A percentile compares a stretch with the other conserved stretches of the same genome.
These are phyloP conservation scores for Murraya koenigii DNA, from an alignment of 345 rosid species.

Conservation along the genomic window DNA sequence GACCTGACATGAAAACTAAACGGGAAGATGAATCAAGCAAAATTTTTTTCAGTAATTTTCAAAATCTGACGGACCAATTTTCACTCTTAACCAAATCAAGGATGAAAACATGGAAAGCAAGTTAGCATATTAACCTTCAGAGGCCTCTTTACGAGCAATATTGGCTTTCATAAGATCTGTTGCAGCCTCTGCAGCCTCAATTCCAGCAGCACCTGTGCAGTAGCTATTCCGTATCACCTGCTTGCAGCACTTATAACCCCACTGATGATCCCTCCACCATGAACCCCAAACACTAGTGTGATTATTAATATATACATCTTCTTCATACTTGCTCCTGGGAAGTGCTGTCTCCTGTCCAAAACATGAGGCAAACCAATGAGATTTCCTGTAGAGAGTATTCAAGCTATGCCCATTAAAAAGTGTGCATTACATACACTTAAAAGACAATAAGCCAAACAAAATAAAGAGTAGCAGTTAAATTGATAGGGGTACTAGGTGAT, in stretches of 20 bases:
- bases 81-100: not conserved
- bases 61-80: not conserved
- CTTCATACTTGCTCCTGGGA: slow-evolving; percentile 67
- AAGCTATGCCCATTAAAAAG: not conserved
- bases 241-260: slow-evolving; percentile 87
- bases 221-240: slow-evolving; percentile 79
- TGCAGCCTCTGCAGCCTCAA: slow-evolving; percentile 81
- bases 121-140: slow-evolving; percentile 40
- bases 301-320: slow-evolving; percentile 54
- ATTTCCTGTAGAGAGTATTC: not conserved
- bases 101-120: not conserved
- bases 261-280: slow-evolving; percentile 93
- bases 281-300: slow-evolving; percentile 90
- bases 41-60: not conserved
- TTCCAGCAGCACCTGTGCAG: slow-evolving; percentile 82
- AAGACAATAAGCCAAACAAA: not conserved
- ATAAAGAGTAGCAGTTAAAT: not conserved
- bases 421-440: not conserved
- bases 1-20: not conserved
- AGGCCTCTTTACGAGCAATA: slow-evolving; percentile 57
- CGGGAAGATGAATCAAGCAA: not conserved
- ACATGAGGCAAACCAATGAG: not conserved
- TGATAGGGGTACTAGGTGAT: not conserved
- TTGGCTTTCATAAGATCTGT: slow-evolving; percentile 71
- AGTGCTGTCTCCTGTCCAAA: slow-evolving; percentile 44